phyloP scores from a whole-genome alignment of 352 stramenopile species.

The Phytophthora pisi region DNA sequence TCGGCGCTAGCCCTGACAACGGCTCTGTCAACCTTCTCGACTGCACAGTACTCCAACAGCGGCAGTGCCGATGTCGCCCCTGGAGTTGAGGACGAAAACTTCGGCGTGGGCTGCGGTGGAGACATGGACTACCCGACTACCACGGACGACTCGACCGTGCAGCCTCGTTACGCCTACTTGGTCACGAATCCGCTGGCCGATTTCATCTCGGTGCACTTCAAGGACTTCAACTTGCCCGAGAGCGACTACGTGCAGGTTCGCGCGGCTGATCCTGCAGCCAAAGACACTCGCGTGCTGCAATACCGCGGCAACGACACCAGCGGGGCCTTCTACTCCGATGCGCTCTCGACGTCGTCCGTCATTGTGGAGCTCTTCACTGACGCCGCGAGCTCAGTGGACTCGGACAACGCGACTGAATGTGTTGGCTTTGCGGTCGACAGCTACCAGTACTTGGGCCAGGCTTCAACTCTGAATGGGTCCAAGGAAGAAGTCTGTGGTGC shows the following conservation, averaged over 20 bases:
- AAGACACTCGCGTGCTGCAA: conserved; percentile 35
- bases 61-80: conserved; percentile 2
- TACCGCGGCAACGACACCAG: conserved; percentile 44
- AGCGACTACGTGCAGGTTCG: conserved; percentile 63
- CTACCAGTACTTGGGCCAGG: conserved; percentile 48
- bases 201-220: conserved; percentile 73
- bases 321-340: conserved; percentile 43
- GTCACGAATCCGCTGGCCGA: conserved; percentile 53
- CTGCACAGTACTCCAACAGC: conserved; percentile 20
- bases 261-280: conserved; percentile 31
- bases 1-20: conserved; percentile 17
- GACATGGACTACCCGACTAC: conserved; percentile 29
- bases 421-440: conserved; percentile 58
- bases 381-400: conserved; percentile 8
- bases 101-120: conserved; percentile 44
- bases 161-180: conserved; percentile 44
- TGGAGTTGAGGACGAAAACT: conserved; percentile 27
- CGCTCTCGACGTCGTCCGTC: conserved; percentile 46
- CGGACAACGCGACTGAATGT: conserved; percentile 36
- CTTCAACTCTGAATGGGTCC: conserved; percentile 28
- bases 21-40: conserved; percentile 6
- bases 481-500: conserved; percentile 65
- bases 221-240: conserved; percentile 61
- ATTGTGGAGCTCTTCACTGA: conserved; percentile 61
- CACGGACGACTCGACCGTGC: conserved; percentile 22